phyloP scores from a whole-genome alignment of 495 filamentous ascomycete species.

The Penicillium macrosclerotiorum region DNA sequence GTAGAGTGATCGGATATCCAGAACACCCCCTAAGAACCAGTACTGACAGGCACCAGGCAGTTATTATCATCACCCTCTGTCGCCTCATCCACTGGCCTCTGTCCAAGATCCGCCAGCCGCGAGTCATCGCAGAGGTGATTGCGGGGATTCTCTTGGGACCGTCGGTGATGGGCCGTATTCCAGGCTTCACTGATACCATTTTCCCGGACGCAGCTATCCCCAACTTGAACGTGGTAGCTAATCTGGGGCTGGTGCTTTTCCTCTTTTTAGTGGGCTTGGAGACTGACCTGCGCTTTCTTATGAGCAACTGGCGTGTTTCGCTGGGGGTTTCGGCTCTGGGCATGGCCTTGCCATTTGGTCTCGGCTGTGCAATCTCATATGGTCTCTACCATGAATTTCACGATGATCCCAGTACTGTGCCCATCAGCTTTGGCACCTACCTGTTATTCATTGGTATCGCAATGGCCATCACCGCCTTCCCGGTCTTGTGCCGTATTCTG shows the following conservation, averaged over 20 bases:
- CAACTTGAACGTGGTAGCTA: slow-evolving; percentile 77
- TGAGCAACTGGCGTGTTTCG: slow-evolving; percentile 84
- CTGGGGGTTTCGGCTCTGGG: slow-evolving; percentile 78
- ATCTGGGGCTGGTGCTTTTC: slow-evolving; percentile 86
- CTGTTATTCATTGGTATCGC: slow-evolving; percentile 94
- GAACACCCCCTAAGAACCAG: slow-evolving; percentile 5
- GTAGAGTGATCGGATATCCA: slow-evolving; percentile 33
- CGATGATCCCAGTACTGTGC: slow-evolving; percentile 57
- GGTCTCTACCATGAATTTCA: slow-evolving; percentile 82
- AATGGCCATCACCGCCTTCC: slow-evolving; percentile 94
- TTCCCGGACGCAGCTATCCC: slow-evolving; percentile 75
- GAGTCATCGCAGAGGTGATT: slow-evolving; percentile 95
- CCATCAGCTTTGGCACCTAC: slow-evolving; percentile 76
- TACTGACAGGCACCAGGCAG: slow-evolving; percentile 51
- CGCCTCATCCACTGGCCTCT: slow-evolving; percentile 81
- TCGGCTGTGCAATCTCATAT: slow-evolving; percentile 75
- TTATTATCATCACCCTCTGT: slow-evolving; percentile 88
- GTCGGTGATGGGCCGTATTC: slow-evolving; percentile 80
- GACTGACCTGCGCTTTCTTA: slow-evolving; percentile 82
- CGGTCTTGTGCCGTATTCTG: slow-evolving; percentile 90
- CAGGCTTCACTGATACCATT: slow-evolving; percentile 73
- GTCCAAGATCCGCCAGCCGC: slow-evolving; percentile 81
- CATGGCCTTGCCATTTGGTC: slow-evolving; percentile 75
- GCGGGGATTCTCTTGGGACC: slow-evolving; percentile 89
- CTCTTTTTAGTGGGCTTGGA: slow-evolving; percentile 92